Percentiles rank a stretch among this genome's conserved stretches.
phyloP scores from a whole-genome alignment of 164 flowering plant species.

The Liriodendron chinense region DNA sequence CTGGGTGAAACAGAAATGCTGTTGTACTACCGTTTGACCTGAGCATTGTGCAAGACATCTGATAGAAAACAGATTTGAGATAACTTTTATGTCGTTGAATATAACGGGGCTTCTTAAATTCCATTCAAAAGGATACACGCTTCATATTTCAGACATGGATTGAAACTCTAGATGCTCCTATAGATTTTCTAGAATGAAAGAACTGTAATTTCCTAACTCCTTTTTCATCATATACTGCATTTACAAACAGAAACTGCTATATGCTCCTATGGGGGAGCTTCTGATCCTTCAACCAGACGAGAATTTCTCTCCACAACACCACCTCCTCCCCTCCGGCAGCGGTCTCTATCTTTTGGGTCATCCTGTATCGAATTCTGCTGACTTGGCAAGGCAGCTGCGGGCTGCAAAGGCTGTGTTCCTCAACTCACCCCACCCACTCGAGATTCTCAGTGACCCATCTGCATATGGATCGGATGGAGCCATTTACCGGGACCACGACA shows the following conservation, averaged over 20 bases:
- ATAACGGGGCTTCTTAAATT: no score
- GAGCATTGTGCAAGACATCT: no score
- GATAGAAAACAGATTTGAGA: no score
- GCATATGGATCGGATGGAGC: constrained; percentile 93
- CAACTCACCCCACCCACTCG: constrained; percentile 93
- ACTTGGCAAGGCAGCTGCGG: constrained; percentile 41
- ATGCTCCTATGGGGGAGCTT: constrained; percentile 88
- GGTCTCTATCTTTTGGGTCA: constrained; percentile 52
- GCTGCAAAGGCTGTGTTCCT: constrained; percentile 68
- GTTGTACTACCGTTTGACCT: no score
- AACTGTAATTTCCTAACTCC: not conserved
- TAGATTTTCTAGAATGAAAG: not conserved
- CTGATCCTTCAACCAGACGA: constrained; percentile 91
- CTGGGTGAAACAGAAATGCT: no score
- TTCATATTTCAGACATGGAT: no score
- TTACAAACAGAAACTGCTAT: constrained; percentile 65
- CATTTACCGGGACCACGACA: constrained; percentile 86
- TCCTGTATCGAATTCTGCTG: not conserved
- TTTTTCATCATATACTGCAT: not conserved
- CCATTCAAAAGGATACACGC: no score
- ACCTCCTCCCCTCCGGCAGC: constrained; percentile 91
- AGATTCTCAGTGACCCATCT: constrained; percentile 76
- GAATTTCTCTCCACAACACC: constrained; percentile 76
- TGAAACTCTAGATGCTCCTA: no score
- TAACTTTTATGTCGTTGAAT: no score